Percentiles rank a stretch among this genome's conserved stretches.
These are phyloP conservation scores for Wallacemonas rigidus DNA, from an alignment of 208 protist species.

Conservation along the genomic window DNA sequence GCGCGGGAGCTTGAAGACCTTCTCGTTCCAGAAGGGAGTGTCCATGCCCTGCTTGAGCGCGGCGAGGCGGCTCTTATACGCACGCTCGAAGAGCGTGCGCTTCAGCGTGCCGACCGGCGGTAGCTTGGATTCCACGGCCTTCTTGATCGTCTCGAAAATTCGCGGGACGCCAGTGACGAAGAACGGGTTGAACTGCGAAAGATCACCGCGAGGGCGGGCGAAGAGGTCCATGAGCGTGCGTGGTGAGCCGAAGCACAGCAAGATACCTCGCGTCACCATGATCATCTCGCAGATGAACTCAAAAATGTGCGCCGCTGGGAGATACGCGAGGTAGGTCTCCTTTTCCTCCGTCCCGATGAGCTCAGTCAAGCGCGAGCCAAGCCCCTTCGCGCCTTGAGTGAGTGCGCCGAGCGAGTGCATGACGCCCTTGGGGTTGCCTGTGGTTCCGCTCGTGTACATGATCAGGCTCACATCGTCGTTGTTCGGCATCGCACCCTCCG, in stretches of 20 bases:
- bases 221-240: slow-evolving; percentile 77
- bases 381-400: slow-evolving; percentile 34
- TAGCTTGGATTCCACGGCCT: slow-evolving; percentile 75
- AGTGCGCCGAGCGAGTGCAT: slow-evolving; percentile 73
- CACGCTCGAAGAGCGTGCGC: slow-evolving; percentile 69
- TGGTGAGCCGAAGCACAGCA: slow-evolving; percentile 80
- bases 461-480: slow-evolving; percentile 60
- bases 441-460: slow-evolving; percentile 94
- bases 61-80: slow-evolving; percentile 56
- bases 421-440: slow-evolving; percentile 90
- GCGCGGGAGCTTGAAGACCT: slow-evolving; percentile 70
- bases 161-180: slow-evolving; percentile 86
- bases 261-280: slow-evolving; percentile 59
- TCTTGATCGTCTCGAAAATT: slow-evolving; percentile 89
- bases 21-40: slow-evolving; percentile 86
- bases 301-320: slow-evolving; percentile 92
- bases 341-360: slow-evolving; percentile 49
- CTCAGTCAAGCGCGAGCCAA: slow-evolving; percentile 44
- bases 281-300: slow-evolving; percentile 77
- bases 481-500: slow-evolving; percentile 25
- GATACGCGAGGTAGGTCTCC: slow-evolving; percentile 82
- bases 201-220: slow-evolving; percentile 76
- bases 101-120: slow-evolving; percentile 60
- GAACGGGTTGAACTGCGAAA: slow-evolving; percentile 75
- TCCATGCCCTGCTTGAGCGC: slow-evolving; percentile 74